Evolutionary conservation across 1,284 basidiomycete genomes (phyloP).

Genomic region (Mrakiaceae sp.): DNA sequence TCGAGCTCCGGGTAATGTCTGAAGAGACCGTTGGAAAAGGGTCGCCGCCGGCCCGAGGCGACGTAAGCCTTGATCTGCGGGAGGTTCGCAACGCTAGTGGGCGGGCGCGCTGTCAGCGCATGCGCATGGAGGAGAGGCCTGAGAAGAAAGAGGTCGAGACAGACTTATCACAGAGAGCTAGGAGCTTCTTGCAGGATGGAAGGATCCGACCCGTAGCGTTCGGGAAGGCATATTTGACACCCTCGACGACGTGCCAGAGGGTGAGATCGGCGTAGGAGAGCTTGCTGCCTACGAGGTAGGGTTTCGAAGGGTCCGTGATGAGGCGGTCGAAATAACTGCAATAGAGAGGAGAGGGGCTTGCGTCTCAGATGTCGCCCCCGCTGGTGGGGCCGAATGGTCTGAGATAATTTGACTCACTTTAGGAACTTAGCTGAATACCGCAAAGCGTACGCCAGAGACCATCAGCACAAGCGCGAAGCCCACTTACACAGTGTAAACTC

Average conservation of each 20-base stretch:
- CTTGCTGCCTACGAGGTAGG: slow-evolving; percentile 34
- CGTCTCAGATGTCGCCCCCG: too few relatives aligned
- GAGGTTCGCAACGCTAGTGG: slow-evolving; percentile 19
- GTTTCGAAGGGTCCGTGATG: neutral
- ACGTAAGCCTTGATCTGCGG: slow-evolving; percentile 28
- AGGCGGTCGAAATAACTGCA: slow-evolving; percentile 9
- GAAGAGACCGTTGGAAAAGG: slow-evolving; percentile 2
- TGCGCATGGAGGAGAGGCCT: neutral
- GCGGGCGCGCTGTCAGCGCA: neutral
- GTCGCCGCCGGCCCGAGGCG: slow-evolving; percentile 20
- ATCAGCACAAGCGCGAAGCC: too few relatives aligned
- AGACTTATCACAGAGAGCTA: too few relatives aligned
- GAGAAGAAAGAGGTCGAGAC: neutral
- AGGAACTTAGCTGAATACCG: slow-evolving; percentile 34
- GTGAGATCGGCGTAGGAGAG: slow-evolving; percentile 35
- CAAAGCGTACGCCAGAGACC: too few relatives aligned
- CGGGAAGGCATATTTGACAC: slow-evolving; percentile 43
- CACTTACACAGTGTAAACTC: neutral
- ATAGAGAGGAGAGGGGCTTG: neutral
- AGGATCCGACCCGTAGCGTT: slow-evolving; percentile 30
- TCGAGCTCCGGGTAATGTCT: slow-evolving; percentile 13
- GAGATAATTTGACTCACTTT: slow-evolving; percentile 11
- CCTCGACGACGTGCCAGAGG: slow-evolving; percentile 27
- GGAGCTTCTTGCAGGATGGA: neutral
- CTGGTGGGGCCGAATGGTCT: too few relatives aligned